Percentiles rank a stretch among this genome's conserved stretches.
Conservation (phyloP, 2,329 filamentous ascomycete species). For the Pseudophaeomoniella oleicola region DNA sequence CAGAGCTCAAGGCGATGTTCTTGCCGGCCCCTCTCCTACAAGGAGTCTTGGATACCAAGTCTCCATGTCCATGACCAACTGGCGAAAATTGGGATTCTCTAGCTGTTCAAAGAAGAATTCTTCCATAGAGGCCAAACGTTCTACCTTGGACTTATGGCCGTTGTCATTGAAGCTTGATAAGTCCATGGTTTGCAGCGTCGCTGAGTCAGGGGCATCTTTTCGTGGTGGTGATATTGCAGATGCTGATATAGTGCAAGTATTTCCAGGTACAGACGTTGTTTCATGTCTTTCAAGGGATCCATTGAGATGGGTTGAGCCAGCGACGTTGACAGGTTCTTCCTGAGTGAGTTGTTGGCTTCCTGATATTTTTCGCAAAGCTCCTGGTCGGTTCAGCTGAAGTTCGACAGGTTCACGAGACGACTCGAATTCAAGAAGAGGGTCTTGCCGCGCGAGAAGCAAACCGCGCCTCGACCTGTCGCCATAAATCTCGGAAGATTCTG, state of each 20-base stretch:
- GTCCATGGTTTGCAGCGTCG: slow-evolving; percentile 5
- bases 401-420: too few relatives aligned
- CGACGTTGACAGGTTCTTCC: too few relatives aligned
- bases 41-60: background rate
- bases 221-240: background rate
- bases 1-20: too few relatives aligned
- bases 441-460: background rate
- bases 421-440: too few relatives aligned
- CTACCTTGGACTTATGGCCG: background rate
- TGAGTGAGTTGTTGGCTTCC: too few relatives aligned
- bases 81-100: slow-evolving; percentile 24
- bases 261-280: slow-evolving; percentile 1
- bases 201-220: slow-evolving; percentile 7
- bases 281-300: background rate
- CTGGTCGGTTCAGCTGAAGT: too few relatives aligned
- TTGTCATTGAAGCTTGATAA: slow-evolving; percentile 1
- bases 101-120: slow-evolving; percentile 26
- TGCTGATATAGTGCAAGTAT: background rate
- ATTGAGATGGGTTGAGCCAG: background rate
- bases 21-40: too few relatives aligned
- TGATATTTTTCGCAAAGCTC: too few relatives aligned
- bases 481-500: background rate
- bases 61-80: slow-evolving; percentile 23
- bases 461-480: background rate
- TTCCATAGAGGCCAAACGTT: slow-evolving; percentile 18